Percentiles rank a stretch among this genome's conserved stretches.
Evolutionary conservation across 148 eudicot species (phyloP).

Genomic region (Talinum fruticosum): DNA sequence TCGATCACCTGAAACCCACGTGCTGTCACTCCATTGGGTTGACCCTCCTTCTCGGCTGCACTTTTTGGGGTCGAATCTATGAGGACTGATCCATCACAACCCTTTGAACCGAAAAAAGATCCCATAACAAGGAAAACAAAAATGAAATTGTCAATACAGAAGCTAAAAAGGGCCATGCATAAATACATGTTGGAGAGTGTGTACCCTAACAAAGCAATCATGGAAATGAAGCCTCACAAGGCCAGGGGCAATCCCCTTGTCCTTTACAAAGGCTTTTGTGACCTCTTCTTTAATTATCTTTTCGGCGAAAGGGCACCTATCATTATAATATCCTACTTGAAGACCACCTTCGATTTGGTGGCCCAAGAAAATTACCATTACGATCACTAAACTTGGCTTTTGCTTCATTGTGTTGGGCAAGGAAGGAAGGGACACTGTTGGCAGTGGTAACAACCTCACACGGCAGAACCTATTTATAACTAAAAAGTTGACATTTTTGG

Average conservation of each 20-base stretch:
- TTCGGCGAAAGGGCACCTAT: constrained; percentile 41
- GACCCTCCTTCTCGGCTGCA: constrained; percentile 68
- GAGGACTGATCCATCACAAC: constrained; percentile 83
- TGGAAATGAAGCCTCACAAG: constrained; percentile 58
- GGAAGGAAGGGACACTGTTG: not conserved
- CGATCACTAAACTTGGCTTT: not conserved
- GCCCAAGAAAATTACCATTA: constrained; percentile 15
- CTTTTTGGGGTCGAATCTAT: constrained; percentile 64
- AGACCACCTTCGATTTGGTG: constrained; percentile 37
- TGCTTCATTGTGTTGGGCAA: not conserved
- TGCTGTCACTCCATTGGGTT: constrained; percentile 51
- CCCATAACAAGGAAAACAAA: too few relatives aligned
- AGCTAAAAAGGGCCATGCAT: not conserved
- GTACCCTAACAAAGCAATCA: constrained; percentile 65
- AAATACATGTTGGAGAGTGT: not conserved
- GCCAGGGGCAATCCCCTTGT: constrained; percentile 53
- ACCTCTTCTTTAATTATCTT: constrained; percentile 43
- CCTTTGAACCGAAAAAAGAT: constrained; percentile 28
- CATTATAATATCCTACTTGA: constrained; percentile 40
- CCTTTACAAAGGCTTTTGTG: constrained; percentile 17
- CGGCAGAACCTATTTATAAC: not conserved
- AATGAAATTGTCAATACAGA: not conserved
- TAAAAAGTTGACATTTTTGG: not conserved
- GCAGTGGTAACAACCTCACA: not conserved
- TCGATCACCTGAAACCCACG: constrained; percentile 78